Evolutionary conservation across 768 basidiomycete genomes (phyloP).

Genomic region (Suillus clintonianus): DNA sequence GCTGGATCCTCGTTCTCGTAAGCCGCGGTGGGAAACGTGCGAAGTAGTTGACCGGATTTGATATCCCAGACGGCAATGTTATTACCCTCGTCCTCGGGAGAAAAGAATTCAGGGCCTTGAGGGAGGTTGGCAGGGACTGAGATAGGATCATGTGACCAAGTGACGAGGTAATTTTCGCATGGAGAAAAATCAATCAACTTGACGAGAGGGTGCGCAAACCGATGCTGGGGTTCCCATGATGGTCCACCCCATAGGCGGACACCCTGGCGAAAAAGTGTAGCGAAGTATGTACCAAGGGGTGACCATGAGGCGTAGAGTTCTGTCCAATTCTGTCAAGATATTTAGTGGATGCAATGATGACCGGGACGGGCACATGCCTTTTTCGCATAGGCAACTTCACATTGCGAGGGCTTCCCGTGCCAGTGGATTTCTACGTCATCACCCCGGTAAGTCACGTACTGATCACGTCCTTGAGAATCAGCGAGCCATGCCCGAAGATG

Average conservation of each 20-base stretch:
- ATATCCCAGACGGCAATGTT: conserved; percentile 98
- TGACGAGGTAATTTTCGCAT: conserved; percentile 94
- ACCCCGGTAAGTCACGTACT: conserved; percentile 91
- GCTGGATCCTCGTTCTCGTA: conserved; percentile 58
- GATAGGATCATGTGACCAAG: conserved; percentile 96
- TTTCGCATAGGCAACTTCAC: conserved; percentile 75
- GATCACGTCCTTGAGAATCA: conserved; percentile 91
- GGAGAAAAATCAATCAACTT: conserved; percentile 98
- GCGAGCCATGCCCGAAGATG: conserved; percentile 95
- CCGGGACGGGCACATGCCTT: conserved; percentile 49
- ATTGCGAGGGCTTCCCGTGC: conserved; percentile 90
- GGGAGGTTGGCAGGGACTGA: conserved; percentile 77
- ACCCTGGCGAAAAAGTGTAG: conserved; percentile 93
- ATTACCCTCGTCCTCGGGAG: conserved; percentile 94
- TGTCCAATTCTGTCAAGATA: conserved; percentile 77
- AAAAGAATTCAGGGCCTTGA: conserved; percentile 84
- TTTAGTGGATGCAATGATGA: conserved; percentile 11
- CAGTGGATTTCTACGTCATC: conserved; percentile 90
- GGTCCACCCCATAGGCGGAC: conserved; percentile 94
- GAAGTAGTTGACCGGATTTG: conserved; percentile 87
- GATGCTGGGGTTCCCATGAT: conserved; percentile 85
- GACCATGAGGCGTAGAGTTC: conserved; percentile 98
- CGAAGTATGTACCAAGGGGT: conserved; percentile 91
- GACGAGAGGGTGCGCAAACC: conserved; percentile 94
- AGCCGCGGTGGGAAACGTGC: conserved; percentile 79